A percentile compares a stretch with the other conserved stretches of the same genome.
Evolutionary conservation across 495 filamentous ascomycete species (phyloP).

Genomic region (Xylaria telfairii): DNA sequence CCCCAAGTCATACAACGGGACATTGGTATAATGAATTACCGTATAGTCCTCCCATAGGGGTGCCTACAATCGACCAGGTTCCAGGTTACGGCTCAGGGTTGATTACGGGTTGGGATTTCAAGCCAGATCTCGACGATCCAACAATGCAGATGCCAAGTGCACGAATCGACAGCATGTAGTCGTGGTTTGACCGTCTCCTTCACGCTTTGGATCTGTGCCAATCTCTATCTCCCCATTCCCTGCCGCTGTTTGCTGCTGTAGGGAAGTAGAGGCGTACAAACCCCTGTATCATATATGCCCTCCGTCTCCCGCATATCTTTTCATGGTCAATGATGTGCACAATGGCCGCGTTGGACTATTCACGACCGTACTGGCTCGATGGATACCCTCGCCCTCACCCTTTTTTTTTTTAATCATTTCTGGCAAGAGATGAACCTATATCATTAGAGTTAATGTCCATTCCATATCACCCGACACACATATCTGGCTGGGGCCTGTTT

Average conservation of each 20-base stretch:
- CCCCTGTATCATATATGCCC: not conserved
- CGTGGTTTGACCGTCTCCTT: not conserved
- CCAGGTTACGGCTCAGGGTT: slow-evolving; percentile 42
- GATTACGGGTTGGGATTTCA: slow-evolving; percentile 49
- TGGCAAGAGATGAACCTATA: not conserved
- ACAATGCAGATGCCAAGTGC: slow-evolving; percentile 55
- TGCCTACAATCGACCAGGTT: slow-evolving; percentile 46
- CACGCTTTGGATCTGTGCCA: not conserved
- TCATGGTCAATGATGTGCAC: not conserved
- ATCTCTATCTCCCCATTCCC: not conserved
- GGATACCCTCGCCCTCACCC: not conserved
- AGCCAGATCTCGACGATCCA: slow-evolving; percentile 53
- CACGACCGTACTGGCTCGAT: not conserved
- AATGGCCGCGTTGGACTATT: not conserved
- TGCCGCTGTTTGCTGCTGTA: not conserved
- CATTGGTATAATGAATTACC: slow-evolving; percentile 52
- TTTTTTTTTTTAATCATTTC: not conserved
- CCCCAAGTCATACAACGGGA: slow-evolving; percentile 37
- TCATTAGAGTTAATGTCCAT: not conserved
- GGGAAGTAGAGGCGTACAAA: not conserved
- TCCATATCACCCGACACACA: not conserved
- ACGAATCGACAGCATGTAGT: slow-evolving; percentile 53
- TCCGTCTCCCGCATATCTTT: not conserved
- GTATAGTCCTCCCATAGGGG: slow-evolving; percentile 53
- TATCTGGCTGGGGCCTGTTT: not conserved